A percentile compares a stretch with the other conserved stretches of the same genome.
Evolutionary conservation across 2,329 filamentous ascomycete genomes (phyloP).

Genomic region (Cercospora sp.): DNA sequence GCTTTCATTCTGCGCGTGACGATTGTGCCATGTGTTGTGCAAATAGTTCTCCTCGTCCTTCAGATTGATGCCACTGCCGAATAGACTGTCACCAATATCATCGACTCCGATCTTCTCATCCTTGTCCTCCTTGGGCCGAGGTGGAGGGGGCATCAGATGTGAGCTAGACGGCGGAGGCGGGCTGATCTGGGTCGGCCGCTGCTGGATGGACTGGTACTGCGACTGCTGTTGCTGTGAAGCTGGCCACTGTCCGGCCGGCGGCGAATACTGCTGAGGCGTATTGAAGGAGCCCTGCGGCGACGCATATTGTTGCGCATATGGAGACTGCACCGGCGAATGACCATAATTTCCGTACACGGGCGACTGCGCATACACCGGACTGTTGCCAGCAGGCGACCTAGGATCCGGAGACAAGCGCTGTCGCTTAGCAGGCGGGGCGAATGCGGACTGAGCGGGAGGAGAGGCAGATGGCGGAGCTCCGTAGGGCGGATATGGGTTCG

Average conservation of each 20-base stretch:
- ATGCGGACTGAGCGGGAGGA: slow-evolving; percentile 38
- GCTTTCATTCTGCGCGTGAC: slow-evolving; percentile 40
- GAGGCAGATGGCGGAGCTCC: slow-evolving; percentile 42
- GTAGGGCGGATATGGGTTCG: slow-evolving; percentile 45
- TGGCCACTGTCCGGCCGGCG: slow-evolving; percentile 18
- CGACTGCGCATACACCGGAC: slow-evolving; percentile 41
- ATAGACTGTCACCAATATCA: slow-evolving; percentile 79
- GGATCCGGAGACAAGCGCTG: slow-evolving; percentile 69
- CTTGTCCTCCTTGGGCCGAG: slow-evolving; percentile 56
- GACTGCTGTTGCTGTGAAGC: slow-evolving; percentile 20
- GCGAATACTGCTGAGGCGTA: slow-evolving; percentile 36
- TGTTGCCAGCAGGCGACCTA: slow-evolving; percentile 60
- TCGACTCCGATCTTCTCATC: slow-evolving; percentile 64
- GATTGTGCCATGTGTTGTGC: slow-evolving; percentile 63
- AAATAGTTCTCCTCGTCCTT: slow-evolving; percentile 82
- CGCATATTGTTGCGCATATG: slow-evolving; percentile 33
- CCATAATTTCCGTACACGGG: slow-evolving; percentile 41
- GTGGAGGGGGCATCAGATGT: slow-evolving; percentile 61
- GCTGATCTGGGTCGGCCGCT: slow-evolving; percentile 26
- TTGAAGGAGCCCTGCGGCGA: slow-evolving; percentile 37
- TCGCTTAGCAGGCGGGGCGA: slow-evolving; percentile 70
- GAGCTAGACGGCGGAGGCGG: slow-evolving; percentile 26
- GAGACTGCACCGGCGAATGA: slow-evolving; percentile 32
- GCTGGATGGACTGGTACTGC: slow-evolving; percentile 28
- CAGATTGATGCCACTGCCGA: slow-evolving; percentile 82